Evolutionary conservation across 2,329 filamentous ascomycete species (phyloP).

Genomic region (Monilinia fructigena): DNA sequence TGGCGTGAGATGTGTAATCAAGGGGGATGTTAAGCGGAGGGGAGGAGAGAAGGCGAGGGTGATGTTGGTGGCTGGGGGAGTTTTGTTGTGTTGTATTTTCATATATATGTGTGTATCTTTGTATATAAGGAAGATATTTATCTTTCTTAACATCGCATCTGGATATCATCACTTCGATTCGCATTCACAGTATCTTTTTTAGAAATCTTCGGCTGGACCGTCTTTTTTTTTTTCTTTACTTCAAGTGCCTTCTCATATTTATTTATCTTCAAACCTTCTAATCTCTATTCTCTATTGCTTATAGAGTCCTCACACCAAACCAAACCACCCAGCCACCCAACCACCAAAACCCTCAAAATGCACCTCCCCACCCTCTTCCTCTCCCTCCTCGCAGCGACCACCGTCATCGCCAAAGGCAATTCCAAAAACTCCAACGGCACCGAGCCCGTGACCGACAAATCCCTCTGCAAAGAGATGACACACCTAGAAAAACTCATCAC

Average conservation of each 20-base stretch:
- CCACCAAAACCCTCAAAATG: constrained; percentile 23
- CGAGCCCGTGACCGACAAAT: constrained; percentile 37
- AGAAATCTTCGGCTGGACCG: constrained; percentile 11
- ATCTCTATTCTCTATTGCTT: too few relatives aligned
- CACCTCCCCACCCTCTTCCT: constrained; percentile 33
- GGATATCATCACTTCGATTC: constrained; percentile 22
- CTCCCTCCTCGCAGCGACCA: constrained; percentile 32
- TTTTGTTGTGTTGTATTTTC: too few relatives aligned
- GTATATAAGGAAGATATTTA: constrained; percentile 16
- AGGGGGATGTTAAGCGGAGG: too few relatives aligned
- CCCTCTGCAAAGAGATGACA: constrained; percentile 41
- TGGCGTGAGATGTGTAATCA: too few relatives aligned
- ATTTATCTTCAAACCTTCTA: constrained; percentile 28
- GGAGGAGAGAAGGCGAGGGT: neutral
- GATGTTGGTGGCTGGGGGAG: neutral
- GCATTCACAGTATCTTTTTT: constrained; percentile 7
- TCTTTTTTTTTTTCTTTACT: constrained; percentile 9
- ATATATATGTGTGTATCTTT: neutral
- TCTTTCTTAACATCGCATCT: constrained; percentile 8
- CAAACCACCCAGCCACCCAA: constrained; percentile 15
- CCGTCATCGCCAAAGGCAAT: constrained; percentile 38
- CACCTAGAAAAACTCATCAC: constrained; percentile 38
- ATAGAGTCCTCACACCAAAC: neutral
- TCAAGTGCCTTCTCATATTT: neutral
- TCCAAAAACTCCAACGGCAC: constrained; percentile 20